Conservation (phyloP, 495 filamentous ascomycete genomes). For the Xanthoparmelia taractica region DNA sequence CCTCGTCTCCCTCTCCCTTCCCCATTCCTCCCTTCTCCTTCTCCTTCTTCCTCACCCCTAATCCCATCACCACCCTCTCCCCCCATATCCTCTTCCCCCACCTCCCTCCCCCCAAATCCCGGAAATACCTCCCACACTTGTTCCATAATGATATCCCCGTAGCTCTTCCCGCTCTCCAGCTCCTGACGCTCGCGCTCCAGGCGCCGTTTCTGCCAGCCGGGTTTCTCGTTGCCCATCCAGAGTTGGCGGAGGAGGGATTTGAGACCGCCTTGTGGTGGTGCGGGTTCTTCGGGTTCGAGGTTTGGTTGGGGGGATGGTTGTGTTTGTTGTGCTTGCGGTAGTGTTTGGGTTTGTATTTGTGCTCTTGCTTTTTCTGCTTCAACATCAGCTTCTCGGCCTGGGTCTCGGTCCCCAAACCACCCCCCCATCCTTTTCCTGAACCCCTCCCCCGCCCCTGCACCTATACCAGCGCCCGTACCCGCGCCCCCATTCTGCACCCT, state of each 20-base stretch:
- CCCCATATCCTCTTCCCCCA: slow-evolving; percentile 26
- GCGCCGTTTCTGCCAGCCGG: slow-evolving; percentile 67
- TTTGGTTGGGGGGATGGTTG: too few relatives aligned
- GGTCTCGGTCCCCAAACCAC: slow-evolving; percentile 38
- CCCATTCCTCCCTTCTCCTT: background rate
- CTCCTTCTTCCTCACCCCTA: slow-evolving; percentile 3
- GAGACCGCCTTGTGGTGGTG: too few relatives aligned
- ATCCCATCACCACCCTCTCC: background rate
- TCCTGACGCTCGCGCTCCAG: slow-evolving; percentile 62
- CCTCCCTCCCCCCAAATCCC: slow-evolving; percentile 46
- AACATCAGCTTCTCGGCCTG: slow-evolving; percentile 46
- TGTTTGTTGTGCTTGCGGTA: too few relatives aligned
- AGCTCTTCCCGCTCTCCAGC: slow-evolving; percentile 69
- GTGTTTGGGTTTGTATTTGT: too few relatives aligned
- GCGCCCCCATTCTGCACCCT: too few relatives aligned
- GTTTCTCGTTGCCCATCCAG: slow-evolving; percentile 58
- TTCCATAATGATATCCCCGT: slow-evolving; percentile 72
- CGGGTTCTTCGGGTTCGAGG: too few relatives aligned
- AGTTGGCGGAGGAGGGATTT: too few relatives aligned
- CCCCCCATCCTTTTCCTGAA: slow-evolving; percentile 29
- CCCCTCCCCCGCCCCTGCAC: slow-evolving; percentile 24
- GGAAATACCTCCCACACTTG: slow-evolving; percentile 67
- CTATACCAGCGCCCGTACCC: too few relatives aligned
- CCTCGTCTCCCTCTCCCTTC: slow-evolving; percentile 2
- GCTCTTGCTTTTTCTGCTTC: too few relatives aligned